Evolutionary conservation across 2,329 filamentous ascomycete genomes (phyloP).

Genomic region (Chaetomium sp.): DNA sequence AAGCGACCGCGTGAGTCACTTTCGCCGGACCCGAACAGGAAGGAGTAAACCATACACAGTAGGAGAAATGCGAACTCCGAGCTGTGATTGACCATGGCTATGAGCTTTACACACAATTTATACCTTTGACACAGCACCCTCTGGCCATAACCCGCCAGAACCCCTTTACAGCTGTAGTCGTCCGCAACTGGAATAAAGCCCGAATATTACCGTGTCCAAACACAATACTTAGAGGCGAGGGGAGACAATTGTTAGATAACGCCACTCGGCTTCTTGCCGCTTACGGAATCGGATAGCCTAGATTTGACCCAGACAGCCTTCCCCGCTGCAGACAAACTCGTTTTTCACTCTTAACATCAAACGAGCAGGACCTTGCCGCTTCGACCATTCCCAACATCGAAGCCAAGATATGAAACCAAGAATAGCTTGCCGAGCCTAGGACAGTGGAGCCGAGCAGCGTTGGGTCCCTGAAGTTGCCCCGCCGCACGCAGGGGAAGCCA

Average conservation of each 20-base stretch:
- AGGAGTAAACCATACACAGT: conserved; percentile 2
- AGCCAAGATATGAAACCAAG: neutral
- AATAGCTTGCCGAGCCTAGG: neutral
- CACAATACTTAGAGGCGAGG: conserved; percentile 5
- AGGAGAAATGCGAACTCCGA: neutral
- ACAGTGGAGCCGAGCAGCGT: neutral
- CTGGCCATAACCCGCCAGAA: neutral
- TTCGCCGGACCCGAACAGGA: conserved; percentile 8
- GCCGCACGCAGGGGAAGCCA: conserved; percentile 5
- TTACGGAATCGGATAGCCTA: neutral
- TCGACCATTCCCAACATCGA: neutral
- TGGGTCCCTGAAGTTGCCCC: conserved; percentile 5
- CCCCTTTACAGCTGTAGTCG: neutral
- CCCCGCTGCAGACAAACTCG: neutral
- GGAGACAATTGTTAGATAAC: conserved; percentile 15
- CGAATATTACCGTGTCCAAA: neutral
- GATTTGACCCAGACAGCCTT: neutral
- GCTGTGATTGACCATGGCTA: too few relatives aligned
- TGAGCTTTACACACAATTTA: neutral
- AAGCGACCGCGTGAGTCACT: conserved; percentile 3
- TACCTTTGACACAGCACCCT: neutral
- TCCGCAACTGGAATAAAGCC: neutral
- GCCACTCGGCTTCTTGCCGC: conserved; percentile 6
- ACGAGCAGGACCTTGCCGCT: neutral
- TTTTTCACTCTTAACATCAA: neutral